These are phyloP conservation scores for Schizochytrium sp. DNA, from an alignment of 108 stramenopile species.

Conservation along the genomic window DNA sequence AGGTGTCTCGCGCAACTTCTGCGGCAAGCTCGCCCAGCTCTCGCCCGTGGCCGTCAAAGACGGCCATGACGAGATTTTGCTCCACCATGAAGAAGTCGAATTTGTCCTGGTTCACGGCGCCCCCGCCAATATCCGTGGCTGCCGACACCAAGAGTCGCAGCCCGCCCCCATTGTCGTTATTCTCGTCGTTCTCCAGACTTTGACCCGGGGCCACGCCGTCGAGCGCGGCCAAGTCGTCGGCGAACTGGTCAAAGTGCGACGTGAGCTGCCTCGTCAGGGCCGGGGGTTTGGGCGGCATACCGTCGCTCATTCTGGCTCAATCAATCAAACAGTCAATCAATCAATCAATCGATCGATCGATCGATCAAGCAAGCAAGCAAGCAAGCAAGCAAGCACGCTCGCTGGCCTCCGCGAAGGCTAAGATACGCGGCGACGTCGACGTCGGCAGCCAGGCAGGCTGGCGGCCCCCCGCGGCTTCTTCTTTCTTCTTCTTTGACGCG, in stretches of 20 bases:
- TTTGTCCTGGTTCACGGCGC: slow-evolving; percentile 23
- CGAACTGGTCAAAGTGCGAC: slow-evolving; percentile 10
- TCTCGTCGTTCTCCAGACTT: not conserved
- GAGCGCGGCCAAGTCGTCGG: not conserved
- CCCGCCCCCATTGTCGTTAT: too few relatives aligned
- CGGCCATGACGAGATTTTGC: slow-evolving; percentile 18
- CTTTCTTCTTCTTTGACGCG: too few relatives aligned
- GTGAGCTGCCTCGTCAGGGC: not conserved
- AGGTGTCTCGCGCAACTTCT: not conserved
- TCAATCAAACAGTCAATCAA: too few relatives aligned
- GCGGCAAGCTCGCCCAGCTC: slow-evolving; percentile 33
- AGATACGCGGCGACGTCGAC: too few relatives aligned
- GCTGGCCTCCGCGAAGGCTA: too few relatives aligned
- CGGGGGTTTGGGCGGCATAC: not conserved
- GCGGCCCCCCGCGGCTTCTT: too few relatives aligned
- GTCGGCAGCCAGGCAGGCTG: too few relatives aligned
- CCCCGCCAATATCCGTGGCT: slow-evolving; percentile 30
- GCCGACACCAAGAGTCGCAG: not conserved
- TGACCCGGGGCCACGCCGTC: not conserved
- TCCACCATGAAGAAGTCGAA: slow-evolving; percentile 28
- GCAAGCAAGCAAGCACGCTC: too few relatives aligned
- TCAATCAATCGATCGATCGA: too few relatives aligned
- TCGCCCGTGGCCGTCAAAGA: slow-evolving; percentile 39
- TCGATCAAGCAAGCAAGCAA: too few relatives aligned
- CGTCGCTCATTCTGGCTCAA: too few relatives aligned